phyloP scores from a whole-genome alignment of 371 early-diverging fungal species.

The Rhizopus delemar region DNA sequence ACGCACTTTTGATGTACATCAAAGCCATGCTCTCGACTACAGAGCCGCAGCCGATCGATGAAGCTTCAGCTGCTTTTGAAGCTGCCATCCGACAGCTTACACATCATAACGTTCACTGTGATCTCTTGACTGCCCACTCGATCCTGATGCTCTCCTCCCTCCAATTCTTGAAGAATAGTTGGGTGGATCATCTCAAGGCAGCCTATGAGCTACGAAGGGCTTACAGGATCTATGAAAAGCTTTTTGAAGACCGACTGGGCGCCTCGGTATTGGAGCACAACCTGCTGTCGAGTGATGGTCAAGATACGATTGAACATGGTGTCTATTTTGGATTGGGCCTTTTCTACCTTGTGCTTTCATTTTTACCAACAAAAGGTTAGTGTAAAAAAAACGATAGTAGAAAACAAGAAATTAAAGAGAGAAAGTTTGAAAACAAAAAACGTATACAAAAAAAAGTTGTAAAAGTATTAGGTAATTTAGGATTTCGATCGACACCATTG shows the following conservation, averaged over 20 bases:
- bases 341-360: constrained; percentile 29
- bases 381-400: neutral
- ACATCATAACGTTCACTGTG: constrained; percentile 18
- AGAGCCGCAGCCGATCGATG: constrained; percentile 3
- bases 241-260: constrained; percentile 23
- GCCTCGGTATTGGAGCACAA: constrained; percentile 6
- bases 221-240: constrained; percentile 29
- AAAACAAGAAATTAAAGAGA: neutral
- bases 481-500: constrained; percentile 22
- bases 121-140: constrained; percentile 27
- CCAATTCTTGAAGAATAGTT: constrained; percentile 31
- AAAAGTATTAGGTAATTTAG: constrained; percentile 24
- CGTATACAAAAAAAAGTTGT: constrained; percentile 14
- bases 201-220: constrained; percentile 36
- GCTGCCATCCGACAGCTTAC: neutral
- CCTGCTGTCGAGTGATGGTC: neutral
- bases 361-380: constrained; percentile 34
- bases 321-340: constrained; percentile 37
- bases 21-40: constrained; percentile 33
- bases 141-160: constrained; percentile 36
- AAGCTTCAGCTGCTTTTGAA: constrained; percentile 11
- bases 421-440: no score
- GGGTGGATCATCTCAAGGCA: constrained; percentile 36
- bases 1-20: constrained; percentile 27
- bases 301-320: constrained; percentile 20